These are phyloP conservation scores for Melaleuca alternifolia DNA, from an alignment of 345 rosid genomes.

Conservation along the genomic window DNA sequence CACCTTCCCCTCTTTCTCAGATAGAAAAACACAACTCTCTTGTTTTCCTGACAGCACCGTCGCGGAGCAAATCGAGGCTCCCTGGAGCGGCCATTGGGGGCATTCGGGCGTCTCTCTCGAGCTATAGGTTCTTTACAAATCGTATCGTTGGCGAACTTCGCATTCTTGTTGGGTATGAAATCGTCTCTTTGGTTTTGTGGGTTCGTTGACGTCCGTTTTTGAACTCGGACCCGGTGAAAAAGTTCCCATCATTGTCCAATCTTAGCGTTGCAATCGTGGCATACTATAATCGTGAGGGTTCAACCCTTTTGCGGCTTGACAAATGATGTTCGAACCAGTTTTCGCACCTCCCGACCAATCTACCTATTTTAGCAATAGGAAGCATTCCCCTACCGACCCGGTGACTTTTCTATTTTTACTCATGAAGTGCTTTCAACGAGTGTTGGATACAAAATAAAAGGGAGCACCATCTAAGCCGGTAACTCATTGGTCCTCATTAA, in stretches of 20 bases:
- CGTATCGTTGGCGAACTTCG: not conserved
- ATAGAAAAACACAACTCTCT: not conserved
- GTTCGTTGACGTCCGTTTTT: not conserved
- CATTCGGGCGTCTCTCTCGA: not conserved
- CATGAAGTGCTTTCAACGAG: not conserved
- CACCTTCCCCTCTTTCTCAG: not conserved
- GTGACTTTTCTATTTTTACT: not conserved
- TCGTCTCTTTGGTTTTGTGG: not conserved
- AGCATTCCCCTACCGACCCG: rapidly evolving
- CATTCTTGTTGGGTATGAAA: not conserved
- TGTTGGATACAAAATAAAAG: not conserved
- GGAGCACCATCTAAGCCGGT: not conserved
- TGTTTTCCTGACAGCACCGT: not conserved
- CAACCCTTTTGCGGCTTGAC: too few species aligned
- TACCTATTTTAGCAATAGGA: not conserved
- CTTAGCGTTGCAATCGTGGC: too few species aligned
- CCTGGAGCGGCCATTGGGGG: not conserved
- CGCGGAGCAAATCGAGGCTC: not conserved
- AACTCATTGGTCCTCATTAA: not conserved
- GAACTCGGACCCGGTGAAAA: rapidly evolving
- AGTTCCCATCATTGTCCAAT: not conserved
- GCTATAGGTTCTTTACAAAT: not conserved
- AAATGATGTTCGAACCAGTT: rapidly evolving
- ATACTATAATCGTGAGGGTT: too few species aligned
- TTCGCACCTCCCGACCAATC: not conserved